Percentiles rank a stretch among this genome's conserved stretches.
Evolutionary conservation across 106 monocot species (phyloP).

Genomic region (Posidonia australis): DNA sequence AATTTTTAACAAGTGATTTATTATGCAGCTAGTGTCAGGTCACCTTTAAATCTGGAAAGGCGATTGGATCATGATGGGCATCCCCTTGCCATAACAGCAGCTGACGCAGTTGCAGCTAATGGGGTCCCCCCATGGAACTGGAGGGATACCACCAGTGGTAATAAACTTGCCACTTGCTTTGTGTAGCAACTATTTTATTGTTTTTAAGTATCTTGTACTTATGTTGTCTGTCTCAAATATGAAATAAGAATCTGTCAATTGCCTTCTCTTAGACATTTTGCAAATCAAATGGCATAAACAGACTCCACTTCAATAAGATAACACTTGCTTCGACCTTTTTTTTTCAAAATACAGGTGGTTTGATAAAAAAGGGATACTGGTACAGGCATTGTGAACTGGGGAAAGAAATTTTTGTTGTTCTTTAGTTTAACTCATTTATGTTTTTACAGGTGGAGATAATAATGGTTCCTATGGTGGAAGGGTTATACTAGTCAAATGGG

Average conservation of each 20-base stretch:
- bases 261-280: too few relatives aligned
- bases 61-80: constrained; percentile 68
- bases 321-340: too few relatives aligned
- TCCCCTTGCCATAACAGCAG: constrained; percentile 78
- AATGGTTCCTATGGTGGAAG: constrained; percentile 56
- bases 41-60: constrained; percentile 64
- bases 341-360: neutral
- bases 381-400: neutral
- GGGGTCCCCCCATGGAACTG: constrained; percentile 92
- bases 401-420: neutral
- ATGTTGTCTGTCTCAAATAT: too few relatives aligned
- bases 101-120: constrained; percentile 56
- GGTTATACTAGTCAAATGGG: constrained; percentile 82
- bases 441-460: constrained; percentile 45
- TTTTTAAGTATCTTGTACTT: too few relatives aligned
- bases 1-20: neutral
- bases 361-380: neutral
- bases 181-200: neutral
- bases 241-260: too few relatives aligned
- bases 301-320: too few relatives aligned
- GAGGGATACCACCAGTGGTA: constrained; percentile 87
- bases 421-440: neutral
- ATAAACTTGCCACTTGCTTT: constrained; percentile 1
- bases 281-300: too few relatives aligned
- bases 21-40: constrained; percentile 57